Evolutionary conservation across 2,329 filamentous ascomycete genomes (phyloP).

Genomic region (Penicillium occitanis): DNA sequence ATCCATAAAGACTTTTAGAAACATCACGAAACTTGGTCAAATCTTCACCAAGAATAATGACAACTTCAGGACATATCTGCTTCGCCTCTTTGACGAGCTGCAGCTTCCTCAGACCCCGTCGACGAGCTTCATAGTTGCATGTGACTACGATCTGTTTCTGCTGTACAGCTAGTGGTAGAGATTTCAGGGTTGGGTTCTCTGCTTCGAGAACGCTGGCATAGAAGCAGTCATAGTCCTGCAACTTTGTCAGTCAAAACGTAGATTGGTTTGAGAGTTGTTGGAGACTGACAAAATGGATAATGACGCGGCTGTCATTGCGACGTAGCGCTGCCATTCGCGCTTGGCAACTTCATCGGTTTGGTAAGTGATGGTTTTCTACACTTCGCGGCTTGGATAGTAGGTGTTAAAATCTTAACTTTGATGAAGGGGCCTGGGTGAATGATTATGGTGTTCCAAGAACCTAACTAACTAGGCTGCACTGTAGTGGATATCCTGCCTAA

Average conservation of each 20-base stretch:
- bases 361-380: not conserved
- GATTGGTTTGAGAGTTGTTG: not conserved
- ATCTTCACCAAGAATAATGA: conserved; percentile 85
- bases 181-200: conserved; percentile 70
- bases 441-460: too few relatives aligned
- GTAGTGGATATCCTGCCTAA: not conserved
- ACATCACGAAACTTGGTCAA: conserved; percentile 79
- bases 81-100: conserved; percentile 82
- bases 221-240: conserved; percentile 67
- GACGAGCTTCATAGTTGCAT: conserved; percentile 88
- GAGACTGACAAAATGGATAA: conserved; percentile 73
- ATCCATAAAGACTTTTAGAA: conserved; percentile 75
- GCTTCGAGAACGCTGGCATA: conserved; percentile 90
- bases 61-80: conserved; percentile 75
- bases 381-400: not conserved
- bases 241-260: not conserved
- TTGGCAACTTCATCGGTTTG: conserved; percentile 7
- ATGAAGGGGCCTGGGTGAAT: not conserved
- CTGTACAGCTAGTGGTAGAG: conserved; percentile 75
- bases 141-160: conserved; percentile 93
- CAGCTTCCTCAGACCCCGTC: conserved; percentile 67
- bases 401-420: not conserved
- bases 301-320: conserved; percentile 64
- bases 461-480: too few relatives aligned
- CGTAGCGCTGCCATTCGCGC: conserved; percentile 23